Evolutionary conservation across 257 asterid genomes (phyloP), one percentile per base, ranked within the genome.

Genomic region (Handroanthus guayacan): DNA sequence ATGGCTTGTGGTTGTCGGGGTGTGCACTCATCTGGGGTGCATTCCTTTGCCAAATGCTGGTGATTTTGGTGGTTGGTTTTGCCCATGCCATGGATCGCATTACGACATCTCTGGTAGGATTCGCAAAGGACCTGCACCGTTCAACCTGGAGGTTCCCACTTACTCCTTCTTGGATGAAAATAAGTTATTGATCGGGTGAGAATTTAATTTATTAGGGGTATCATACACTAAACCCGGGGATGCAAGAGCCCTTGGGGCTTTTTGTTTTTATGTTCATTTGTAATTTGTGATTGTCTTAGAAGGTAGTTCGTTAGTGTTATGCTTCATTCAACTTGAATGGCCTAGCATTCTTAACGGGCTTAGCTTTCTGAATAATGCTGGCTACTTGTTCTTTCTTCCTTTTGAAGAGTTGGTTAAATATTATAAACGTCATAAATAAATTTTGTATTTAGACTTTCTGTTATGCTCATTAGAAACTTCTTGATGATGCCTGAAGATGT

Each of bases 21-120:
- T 94, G 37, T 94, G 98, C 82, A 91, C 97, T 70, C 98, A 94
- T 81, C 77, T 94, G 77, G 98, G 98, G 13, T 94, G 98, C 86
- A 94, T 94, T 58, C 98, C 98, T 3, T 79, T 94, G 83, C 98
- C 98, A 62, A 94, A 94, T 91, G 98, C 98, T 8, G 98, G 98
- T 74, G 98, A 94, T 9, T 94, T 80, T 79, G 97, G 98, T 63
- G 98, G 98, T 44, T 94, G 98, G 98, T 94, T 94, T 74, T 94
- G 98, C 82, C 98, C 98, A 0, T 94, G 98, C 88, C 98, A 94
- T 63, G 97, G 97, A 7, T 94, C 97, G 11, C 98, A 94, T 51
- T 91, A 94, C 3, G 98, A 94, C 64, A 89, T 94, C 69, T 94
- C 98, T 50, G 98, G 98, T 77, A 90, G 98, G 85, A 92, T 91